Base-by-base conservation (phyloP, 2,329 filamentous ascomycete species). In the Fusarium neocosmosporiellum region DNA sequence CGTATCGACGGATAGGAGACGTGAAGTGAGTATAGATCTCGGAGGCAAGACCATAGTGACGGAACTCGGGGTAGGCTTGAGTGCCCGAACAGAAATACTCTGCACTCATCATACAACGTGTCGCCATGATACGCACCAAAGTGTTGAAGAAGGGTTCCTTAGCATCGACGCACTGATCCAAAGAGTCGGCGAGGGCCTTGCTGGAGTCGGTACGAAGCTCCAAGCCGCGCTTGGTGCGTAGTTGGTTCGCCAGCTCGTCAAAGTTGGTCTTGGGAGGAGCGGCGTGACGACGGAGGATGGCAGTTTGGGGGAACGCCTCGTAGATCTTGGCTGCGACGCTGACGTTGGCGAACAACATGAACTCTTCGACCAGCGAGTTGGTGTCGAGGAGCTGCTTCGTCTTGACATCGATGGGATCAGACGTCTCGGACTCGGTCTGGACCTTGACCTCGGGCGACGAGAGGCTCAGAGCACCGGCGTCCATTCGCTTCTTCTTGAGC, bases 21-120 rank as follows among this genome's bases (percentile, higher is more conserved):
- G 96, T 99, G 84, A 99, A 99, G 83, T 99, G 96, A 3, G 96
- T 99, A 86, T 99, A 99, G 81, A 99, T 99, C 78, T 97, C 94
- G 5, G 93, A 95, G 0, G 97, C 97, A 37, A 99, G 91, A 75
- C 96, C 96, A 83, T 99, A 99, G 84, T 99, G 97, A 60, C 94
- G 91, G 88, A 98, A 99, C 81, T 98, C 96, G 1, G 94, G 93
- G 81, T 96, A 96, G 0, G 95, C 91, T 81, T 98, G 95, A 8
- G 95, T 95, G 68, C 96, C 96, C 0, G 96, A 94, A 84, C 94
- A 96, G 84, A 99, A 99, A 84, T 99, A 99, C 84, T 99, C 96
- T 70, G 96, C 96, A 62, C 94, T 96, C 88, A 98, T 98, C 96
- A 99, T 99, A 88, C 96, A 99, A 24, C 96, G 92, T 10, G 96